Conservation (phyloP, 495 filamentous ascomycete genomes). For the Aspergillus bertholletiae region DNA sequence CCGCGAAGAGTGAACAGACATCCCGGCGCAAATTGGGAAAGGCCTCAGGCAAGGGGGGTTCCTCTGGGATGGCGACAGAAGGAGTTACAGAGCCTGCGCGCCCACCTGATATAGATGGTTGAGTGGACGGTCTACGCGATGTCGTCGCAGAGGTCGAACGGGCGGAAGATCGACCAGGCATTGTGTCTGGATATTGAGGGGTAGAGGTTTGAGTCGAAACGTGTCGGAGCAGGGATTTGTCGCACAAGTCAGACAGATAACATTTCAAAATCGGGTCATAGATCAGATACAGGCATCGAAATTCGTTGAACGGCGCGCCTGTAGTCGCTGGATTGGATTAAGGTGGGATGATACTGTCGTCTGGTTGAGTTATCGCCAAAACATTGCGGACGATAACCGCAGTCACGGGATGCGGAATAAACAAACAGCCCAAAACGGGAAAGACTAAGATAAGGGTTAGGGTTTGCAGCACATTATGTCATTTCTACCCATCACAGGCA, state of each 20-base stretch:
- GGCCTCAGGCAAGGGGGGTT: conserved; percentile 52
- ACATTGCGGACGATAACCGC: conserved; percentile 9
- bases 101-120: conserved; percentile 51
- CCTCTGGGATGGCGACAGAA: conserved; percentile 65
- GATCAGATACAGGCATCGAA: neutral
- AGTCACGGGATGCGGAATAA: conserved; percentile 32
- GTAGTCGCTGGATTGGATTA: conserved; percentile 19
- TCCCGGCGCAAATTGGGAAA: conserved; percentile 68
- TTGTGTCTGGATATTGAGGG: conserved; percentile 29
- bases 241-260: conserved; percentile 6
- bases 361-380: conserved; percentile 1
- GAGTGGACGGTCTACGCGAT: conserved; percentile 55
- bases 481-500: neutral
- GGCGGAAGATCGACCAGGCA: conserved; percentile 61
- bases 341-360: conserved; percentile 18
- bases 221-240: conserved; percentile 13
- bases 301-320: conserved; percentile 6
- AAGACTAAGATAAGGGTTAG: conserved; percentile 34
- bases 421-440: conserved; percentile 49
- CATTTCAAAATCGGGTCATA: neutral
- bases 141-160: conserved; percentile 51
- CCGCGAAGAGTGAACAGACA: conserved; percentile 75
- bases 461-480: conserved; percentile 7
- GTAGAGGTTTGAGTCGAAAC: conserved; percentile 3
- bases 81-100: conserved; percentile 62